These are phyloP conservation scores for Lactarius akahatsu DNA, from an alignment of 768 basidiomycete genomes.

Conservation along the genomic window DNA sequence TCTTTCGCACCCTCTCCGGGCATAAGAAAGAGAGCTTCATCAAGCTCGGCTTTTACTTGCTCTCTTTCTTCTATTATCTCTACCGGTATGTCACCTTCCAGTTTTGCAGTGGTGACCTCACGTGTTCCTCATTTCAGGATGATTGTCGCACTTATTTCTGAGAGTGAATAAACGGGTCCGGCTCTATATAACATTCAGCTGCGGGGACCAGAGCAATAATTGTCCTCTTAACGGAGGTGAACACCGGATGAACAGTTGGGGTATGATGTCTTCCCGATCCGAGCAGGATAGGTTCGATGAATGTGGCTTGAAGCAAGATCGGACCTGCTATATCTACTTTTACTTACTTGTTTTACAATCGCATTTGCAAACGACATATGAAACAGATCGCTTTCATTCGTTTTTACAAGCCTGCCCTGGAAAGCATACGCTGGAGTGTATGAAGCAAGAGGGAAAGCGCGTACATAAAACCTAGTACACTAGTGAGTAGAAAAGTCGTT, in stretches of 20 bases:
- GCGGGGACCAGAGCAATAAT: background rate
- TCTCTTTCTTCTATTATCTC: conserved; percentile 91
- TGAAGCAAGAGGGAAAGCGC: background rate
- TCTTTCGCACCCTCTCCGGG: conserved; percentile 87
- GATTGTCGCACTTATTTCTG: conserved; percentile 54
- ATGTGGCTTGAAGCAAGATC: conserved; percentile 13
- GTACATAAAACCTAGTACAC: conserved; percentile 10
- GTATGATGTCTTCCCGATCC: conserved; percentile 13
- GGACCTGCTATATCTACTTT: conserved; percentile 30
- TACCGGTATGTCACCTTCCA: conserved; percentile 61
- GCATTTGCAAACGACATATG: conserved; percentile 21
- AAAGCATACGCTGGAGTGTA: conserved; percentile 1
- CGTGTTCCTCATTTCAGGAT: conserved; percentile 37
- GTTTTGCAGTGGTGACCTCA: background rate
- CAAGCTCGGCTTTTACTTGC: conserved; percentile 90
- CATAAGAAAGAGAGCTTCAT: conserved; percentile 98
- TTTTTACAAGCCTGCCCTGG: background rate
- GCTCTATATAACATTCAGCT: conserved; percentile 2
- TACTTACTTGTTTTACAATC: conserved; percentile 31
- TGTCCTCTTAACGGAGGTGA: conserved; percentile 6
- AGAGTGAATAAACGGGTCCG: conserved; percentile 37
- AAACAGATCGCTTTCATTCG: conserved; percentile 17
- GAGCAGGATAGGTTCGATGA: conserved; percentile 9
- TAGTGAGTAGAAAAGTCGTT: conserved; percentile 11
- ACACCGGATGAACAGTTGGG: conserved; percentile 6